Base-by-base conservation (phyloP, 1,284 basidiomycete genomes). In the Papiliotrema fonsecae region DNA sequence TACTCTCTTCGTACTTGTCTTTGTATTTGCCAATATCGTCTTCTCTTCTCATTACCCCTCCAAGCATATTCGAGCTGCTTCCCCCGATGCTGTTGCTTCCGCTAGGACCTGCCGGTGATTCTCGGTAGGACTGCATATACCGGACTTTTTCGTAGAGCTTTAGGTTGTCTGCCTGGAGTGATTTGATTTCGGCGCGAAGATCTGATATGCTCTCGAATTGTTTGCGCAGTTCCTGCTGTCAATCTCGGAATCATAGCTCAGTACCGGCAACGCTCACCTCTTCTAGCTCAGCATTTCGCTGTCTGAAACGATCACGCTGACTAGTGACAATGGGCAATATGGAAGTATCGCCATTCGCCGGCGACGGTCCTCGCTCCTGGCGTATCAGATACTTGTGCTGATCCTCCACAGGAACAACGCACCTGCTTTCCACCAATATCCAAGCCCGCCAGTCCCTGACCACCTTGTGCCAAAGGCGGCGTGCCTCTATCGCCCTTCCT, bases 101-200 rank as follows among this genome's bases (percentile, higher is more conserved):
- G 28, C 55, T 54, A 2, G 55, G 49, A 4, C 55, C 57, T 14
- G 49, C 52, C n/a, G 47, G 39, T 6, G 38, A 30, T 46, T 59
- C 51, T 14, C 88, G 81, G 65, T 96, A 96, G 56, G 86, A 88
- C 70, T 94, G 90, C 83, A 94, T 92, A 69, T 96, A 96, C 51
- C 91, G 82, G 34, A 96, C 92, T 76, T 94, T 97, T 74, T 96
- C 93, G 71, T 96, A 96, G 47, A 94, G 76, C 71, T 96, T 96
- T 47, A 97, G 79, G 67, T 96, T 96, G 70, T 96, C 93, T 0
- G 83, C 80, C 72, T 96, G 91, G 28, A 96, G 77, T 40, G 81
- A 83, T 71, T 92, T 88, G 73, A 91, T 84, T 73, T 96, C 93
- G 24, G 82, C 77, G 11, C 90, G 84, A 18, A 96, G 77, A 62